phyloP scores from a whole-genome alignment of 202 grass and related monocot genomes.

The Carex sylvatica region DNA sequence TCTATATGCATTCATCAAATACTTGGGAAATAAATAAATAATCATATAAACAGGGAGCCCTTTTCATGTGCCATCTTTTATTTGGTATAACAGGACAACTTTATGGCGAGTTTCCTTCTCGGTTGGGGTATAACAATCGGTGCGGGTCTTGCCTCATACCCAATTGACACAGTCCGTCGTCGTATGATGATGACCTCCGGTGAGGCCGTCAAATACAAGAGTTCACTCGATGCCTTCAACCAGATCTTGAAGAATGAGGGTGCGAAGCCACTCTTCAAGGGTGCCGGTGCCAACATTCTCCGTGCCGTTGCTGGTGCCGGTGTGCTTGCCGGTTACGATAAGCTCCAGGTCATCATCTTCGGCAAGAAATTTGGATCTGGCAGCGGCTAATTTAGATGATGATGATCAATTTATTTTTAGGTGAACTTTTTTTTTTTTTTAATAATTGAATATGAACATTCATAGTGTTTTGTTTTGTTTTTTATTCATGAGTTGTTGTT shows the following conservation, averaged over 20 bases:
- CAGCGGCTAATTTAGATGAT: conserved; percentile 28
- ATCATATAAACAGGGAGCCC: not conserved
- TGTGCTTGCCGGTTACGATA: conserved; percentile 53
- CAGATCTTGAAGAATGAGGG: conserved; percentile 58
- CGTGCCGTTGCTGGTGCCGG: conserved; percentile 56
- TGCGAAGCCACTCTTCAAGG: conserved; percentile 56
- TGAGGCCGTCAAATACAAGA: conserved; percentile 57
- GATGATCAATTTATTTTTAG: conserved; percentile 26
- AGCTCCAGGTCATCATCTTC: conserved; percentile 50
- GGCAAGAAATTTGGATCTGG: conserved; percentile 66
- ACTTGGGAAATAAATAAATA: not conserved
- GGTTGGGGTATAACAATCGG: conserved; percentile 60
- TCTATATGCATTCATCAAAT: not conserved
- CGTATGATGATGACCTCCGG: conserved; percentile 74
- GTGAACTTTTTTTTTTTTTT: too few species aligned
- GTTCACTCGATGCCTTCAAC: conserved; percentile 49
- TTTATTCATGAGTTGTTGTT: conserved; percentile 13
- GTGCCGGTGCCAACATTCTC: conserved; percentile 51
- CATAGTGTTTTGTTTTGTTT: not conserved
- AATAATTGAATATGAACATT: conserved; percentile 27
- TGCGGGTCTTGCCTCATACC: conserved; percentile 53
- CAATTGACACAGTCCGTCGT: conserved; percentile 52
- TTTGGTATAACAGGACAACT: conserved; percentile 45
- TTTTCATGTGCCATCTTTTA: not conserved
- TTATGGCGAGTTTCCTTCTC: conserved; percentile 49